Percentiles rank a stretch among this genome's conserved stretches.
phyloP scores from a whole-genome alignment of 2,329 filamentous ascomycete genomes.

The Amylocarpus encephaloides region DNA sequence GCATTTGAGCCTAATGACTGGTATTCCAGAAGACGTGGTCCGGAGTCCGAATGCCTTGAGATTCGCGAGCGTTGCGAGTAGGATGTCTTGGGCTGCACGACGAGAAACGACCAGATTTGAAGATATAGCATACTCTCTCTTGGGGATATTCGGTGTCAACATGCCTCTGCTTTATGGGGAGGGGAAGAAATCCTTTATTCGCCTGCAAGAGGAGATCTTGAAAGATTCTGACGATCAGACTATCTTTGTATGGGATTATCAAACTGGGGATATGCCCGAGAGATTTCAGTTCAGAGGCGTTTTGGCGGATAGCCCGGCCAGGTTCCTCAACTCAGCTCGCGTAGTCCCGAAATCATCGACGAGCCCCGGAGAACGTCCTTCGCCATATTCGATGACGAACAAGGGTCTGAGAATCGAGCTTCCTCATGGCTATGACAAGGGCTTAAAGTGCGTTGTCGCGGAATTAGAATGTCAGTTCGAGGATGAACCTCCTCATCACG shows the following conservation, averaged over 20 bases:
- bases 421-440: background rate
- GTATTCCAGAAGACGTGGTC: background rate
- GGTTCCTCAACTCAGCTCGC: background rate
- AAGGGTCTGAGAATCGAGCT: slow-evolving; percentile 2
- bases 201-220: slow-evolving; percentile 2
- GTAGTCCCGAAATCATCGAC: background rate
- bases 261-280: background rate
- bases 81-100: background rate
- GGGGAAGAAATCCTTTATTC: background rate
- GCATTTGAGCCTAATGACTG: background rate
- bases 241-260: slow-evolving; percentile 1
- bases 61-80: background rate
- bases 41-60: background rate
- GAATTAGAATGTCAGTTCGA: background rate
- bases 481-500: background rate
- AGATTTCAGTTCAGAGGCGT: background rate
- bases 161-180: slow-evolving; percentile 4
- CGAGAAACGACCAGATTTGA: background rate
- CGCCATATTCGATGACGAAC: slow-evolving; percentile 4
- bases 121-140: slow-evolving; percentile 1
- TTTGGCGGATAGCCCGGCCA: background rate
- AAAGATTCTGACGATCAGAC: background rate
- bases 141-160: slow-evolving; percentile 1
- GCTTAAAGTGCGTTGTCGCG: background rate
- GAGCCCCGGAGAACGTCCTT: background rate